These are phyloP conservation scores for Globisporangium spiculum DNA, from an alignment of 352 stramenopile genomes.

Conservation along the genomic window DNA sequence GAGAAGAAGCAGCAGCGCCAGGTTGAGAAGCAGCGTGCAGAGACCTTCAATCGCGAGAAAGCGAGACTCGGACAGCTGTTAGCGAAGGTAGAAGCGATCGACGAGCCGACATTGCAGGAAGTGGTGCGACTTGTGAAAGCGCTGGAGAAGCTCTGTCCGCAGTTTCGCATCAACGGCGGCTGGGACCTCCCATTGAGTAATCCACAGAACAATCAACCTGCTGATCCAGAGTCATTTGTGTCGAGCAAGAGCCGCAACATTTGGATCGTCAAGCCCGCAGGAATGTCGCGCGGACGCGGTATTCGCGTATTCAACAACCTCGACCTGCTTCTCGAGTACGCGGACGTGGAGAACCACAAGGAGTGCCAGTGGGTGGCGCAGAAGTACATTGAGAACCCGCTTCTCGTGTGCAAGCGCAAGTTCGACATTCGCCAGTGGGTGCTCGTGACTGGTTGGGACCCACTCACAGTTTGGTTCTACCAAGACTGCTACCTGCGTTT, in stretches of 20 bases:
- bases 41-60: conserved; percentile 62
- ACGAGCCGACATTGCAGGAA: conserved; percentile 20
- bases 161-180: conserved; percentile 76
- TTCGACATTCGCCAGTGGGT: conserved; percentile 94
- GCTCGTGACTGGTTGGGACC: conserved; percentile 91
- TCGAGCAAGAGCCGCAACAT: conserved; percentile 67
- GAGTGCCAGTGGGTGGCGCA: conserved; percentile 87
- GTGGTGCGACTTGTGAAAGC: conserved; percentile 28
- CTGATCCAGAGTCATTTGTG: background rate
- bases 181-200: conserved; percentile 22
- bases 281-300: conserved; percentile 77
- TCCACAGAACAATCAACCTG: conserved; percentile 6
- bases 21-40: conserved; percentile 31
- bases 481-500: conserved; percentile 92
- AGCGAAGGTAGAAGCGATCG: conserved; percentile 34
- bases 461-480: conserved; percentile 92
- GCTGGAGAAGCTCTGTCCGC: conserved; percentile 48
- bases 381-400: conserved; percentile 89
- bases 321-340: conserved; percentile 75
- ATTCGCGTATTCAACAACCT: conserved; percentile 90
- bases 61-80: conserved; percentile 46
- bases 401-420: conserved; percentile 85
- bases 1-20: conserved; percentile 51
- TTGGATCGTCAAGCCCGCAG: conserved; percentile 93
- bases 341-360: conserved; percentile 84